Evolutionary conservation across 2,329 filamentous ascomycete species (phyloP), one percentile per base, ranked within the genome.

Genomic region (Epichloe uncinata): DNA sequence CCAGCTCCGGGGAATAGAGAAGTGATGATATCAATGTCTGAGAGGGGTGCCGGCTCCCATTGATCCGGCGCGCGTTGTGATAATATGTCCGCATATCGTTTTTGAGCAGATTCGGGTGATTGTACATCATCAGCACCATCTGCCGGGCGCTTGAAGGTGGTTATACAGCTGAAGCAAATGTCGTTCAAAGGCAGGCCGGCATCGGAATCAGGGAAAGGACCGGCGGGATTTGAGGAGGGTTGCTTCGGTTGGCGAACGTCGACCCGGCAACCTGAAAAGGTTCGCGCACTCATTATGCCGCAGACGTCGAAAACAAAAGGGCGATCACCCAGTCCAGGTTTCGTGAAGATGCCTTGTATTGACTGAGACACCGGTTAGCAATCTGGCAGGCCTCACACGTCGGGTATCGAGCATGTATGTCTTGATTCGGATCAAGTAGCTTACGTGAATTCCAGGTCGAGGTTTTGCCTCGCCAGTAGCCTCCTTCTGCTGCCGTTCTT

Each of bases 271-370:
- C 75, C 78, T 42, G 66, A 66, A 53, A 79, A 77, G 8, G 69
- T 70, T 34, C 70, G 67, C 11, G 72, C 72, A 3, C 69, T 64
- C 22, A 69, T 64, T 2, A 78, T 54, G 4, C 65, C 61, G 2
- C 67, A 65, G 3, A 77, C 72, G 22, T 70, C 66, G 58, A 77
- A 77, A 47, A 80, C 60, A 55, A 75, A 78, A 2, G 77, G 76
- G 2, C 75, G 69, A 52, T 78, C 72, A 1, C 58, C 51, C 4
- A 65, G 59, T 5, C 73, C 77, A 0, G 66, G 63, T 20, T 71
- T 67, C 2, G 73, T 73, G 57, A 79, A 81, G 56, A 71, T 75
- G 8, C 75, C 77, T 56, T 78, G 73, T 20, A 80, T 74, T 8
- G 74, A 73, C 75, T 79, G 4, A 11, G 13, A 18, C 26, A 43